These are phyloP conservation scores for Apiotrichum porosum DNA, from an alignment of 1,284 basidiomycete species.

Conservation along the genomic window DNA sequence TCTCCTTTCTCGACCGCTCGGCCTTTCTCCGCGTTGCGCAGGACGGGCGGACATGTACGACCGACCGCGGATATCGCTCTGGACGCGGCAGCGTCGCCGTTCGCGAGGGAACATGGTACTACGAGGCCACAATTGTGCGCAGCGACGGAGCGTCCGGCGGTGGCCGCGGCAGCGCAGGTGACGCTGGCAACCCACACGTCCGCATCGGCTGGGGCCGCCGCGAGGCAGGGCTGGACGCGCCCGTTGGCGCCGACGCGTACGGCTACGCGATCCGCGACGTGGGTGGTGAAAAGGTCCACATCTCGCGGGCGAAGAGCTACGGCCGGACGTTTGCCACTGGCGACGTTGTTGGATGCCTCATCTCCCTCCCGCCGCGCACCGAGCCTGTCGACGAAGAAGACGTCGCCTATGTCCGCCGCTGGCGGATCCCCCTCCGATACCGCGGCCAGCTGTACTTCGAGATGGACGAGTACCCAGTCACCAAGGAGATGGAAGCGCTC, in stretches of 20 bases:
- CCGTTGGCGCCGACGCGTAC: constrained; percentile 89
- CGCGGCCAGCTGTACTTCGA: constrained; percentile 98
- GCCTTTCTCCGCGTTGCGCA: constrained; percentile 66
- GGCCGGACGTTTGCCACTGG: constrained; percentile 68
- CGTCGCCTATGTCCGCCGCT: constrained; percentile 67
- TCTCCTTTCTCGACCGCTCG: constrained; percentile 53
- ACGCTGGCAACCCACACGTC: constrained; percentile 59
- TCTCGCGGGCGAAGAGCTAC: constrained; percentile 75
- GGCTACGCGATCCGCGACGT: constrained; percentile 88
- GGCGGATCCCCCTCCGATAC: constrained; percentile 87
- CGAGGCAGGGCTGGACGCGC: constrained; percentile 86
- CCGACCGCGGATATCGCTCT: constrained; percentile 85
- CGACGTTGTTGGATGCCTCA: constrained; percentile 77
- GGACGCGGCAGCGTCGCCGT: constrained; percentile 85
- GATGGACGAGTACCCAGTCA: constrained; percentile 78
- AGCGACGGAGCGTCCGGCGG: constrained; percentile 55
- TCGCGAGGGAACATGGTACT: constrained; percentile 87
- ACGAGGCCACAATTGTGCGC: constrained; percentile 76
- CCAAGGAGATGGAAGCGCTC: constrained; percentile 89
- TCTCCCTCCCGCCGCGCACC: constrained; percentile 62
- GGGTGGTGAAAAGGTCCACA: constrained; percentile 81
- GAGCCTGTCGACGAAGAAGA: constrained; percentile 60
- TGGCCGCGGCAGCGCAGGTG: constrained; percentile 46
- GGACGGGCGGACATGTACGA: constrained; percentile 70
- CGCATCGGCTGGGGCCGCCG: constrained; percentile 86